phyloP scores from a whole-genome alignment of 2,329 filamentous ascomycete species.

The Cercospora berteroae region DNA sequence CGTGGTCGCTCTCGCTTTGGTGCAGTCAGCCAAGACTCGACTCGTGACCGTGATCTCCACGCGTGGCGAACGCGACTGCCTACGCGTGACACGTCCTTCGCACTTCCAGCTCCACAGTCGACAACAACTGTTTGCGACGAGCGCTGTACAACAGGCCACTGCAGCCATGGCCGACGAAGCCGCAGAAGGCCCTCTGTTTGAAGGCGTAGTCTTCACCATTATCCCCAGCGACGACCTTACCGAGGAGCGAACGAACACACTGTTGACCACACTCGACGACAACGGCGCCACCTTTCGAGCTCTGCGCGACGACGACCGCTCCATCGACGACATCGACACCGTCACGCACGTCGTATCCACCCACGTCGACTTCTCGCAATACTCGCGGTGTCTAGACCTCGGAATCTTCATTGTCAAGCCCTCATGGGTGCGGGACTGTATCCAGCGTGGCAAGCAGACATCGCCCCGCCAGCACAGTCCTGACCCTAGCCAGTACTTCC shows the following conservation, averaged over 20 bases:
- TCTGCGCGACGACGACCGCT: constrained; percentile 40
- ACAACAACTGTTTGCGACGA: not conserved
- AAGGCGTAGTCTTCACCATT: constrained; percentile 43
- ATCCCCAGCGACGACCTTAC: constrained; percentile 41
- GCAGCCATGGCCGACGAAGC: constrained; percentile 22
- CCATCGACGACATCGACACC: constrained; percentile 42
- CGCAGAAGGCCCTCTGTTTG: constrained; percentile 37
- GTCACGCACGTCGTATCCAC: constrained; percentile 68
- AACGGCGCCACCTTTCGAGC: constrained; percentile 51
- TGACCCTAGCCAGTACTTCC: constrained; percentile 87
- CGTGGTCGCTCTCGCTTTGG: not conserved
- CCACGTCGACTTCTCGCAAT: constrained; percentile 89
- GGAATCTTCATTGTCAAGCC: constrained; percentile 84
- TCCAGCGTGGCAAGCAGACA: constrained; percentile 67
- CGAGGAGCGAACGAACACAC: constrained; percentile 44
- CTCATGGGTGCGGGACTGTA: constrained; percentile 72
- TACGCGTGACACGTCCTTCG: not conserved
- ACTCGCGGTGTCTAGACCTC: constrained; percentile 67
- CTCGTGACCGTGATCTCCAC: not conserved
- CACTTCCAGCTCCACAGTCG: not conserved
- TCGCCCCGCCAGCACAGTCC: constrained; percentile 84
- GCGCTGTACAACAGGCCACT: not conserved
- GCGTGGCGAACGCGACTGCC: not conserved
- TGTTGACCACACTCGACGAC: constrained; percentile 41
- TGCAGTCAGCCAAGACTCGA: not conserved